A percentile compares a stretch with the other conserved stretches of the same genome.
Conservation (phyloP, 1,284 basidiomycete genomes). For the Melampsora occidentalis region DNA sequence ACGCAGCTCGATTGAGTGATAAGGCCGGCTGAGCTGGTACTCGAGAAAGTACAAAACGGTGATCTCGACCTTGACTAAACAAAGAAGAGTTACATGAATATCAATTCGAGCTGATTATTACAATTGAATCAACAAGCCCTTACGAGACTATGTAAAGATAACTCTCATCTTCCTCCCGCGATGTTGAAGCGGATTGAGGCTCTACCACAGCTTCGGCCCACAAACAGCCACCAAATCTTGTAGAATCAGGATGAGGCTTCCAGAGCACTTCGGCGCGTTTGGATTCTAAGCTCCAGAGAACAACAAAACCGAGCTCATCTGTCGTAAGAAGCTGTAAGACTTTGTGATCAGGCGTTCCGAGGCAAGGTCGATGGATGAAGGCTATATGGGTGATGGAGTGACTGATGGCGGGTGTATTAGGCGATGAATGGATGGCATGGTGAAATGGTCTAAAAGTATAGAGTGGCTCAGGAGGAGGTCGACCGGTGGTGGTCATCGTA, state of each 20-base stretch:
- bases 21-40: background rate
- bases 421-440: background rate
- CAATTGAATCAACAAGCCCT: background rate
- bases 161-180: background rate
- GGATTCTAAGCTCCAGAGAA: slow-evolving; percentile 26
- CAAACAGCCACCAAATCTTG: slow-evolving; percentile 27
- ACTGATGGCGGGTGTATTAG: background rate
- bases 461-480: slow-evolving; percentile 8
- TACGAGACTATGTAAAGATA: slow-evolving; percentile 30
- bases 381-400: slow-evolving; percentile 5
- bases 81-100: background rate
- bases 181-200: background rate
- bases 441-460: slow-evolving; percentile 11
- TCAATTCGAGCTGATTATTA: background rate
- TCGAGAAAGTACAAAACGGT: slow-evolving; percentile 11
- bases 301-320: slow-evolving; percentile 24
- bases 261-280: slow-evolving; percentile 28
- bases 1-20: slow-evolving; percentile 25
- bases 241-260: slow-evolving; percentile 26
- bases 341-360: background rate
- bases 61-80: slow-evolving; percentile 32
- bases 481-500: slow-evolving; percentile 8
- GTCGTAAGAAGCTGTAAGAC: slow-evolving; percentile 17
- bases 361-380: slow-evolving; percentile 12
- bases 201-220: slow-evolving; percentile 12